Conservation (phyloP, 352 stramenopile species). For the Globisporangium recalcitrans region DNA sequence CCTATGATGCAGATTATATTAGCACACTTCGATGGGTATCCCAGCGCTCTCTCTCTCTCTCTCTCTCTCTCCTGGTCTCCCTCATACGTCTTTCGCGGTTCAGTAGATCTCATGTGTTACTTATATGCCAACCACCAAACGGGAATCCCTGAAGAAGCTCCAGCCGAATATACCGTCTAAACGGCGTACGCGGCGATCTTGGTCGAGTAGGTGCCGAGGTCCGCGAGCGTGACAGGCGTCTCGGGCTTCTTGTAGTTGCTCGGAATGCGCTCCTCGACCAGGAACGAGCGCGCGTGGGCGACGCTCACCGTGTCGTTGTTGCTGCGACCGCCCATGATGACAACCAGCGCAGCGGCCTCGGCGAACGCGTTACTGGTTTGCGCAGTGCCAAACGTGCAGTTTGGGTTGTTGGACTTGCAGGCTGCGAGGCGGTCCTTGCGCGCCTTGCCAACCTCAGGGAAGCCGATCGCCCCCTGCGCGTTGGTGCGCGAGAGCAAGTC, state of each 20-base stretch:
- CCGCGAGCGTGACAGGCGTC: slow-evolving; percentile 18
- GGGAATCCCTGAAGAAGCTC: no score
- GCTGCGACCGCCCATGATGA: slow-evolving; percentile 27
- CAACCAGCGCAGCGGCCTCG: slow-evolving; percentile 30
- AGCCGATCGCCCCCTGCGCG: slow-evolving; percentile 21
- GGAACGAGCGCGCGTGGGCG: slow-evolving; percentile 27
- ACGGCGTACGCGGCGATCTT: slow-evolving; percentile 21
- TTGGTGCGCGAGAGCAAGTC: slow-evolving; percentile 26
- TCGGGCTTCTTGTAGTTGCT: slow-evolving; percentile 23
- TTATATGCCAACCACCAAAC: no score
- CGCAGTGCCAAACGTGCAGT: slow-evolving; percentile 28
- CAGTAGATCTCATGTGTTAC: no score
- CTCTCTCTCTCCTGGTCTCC: no score
- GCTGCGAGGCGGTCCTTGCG: slow-evolving; percentile 30
- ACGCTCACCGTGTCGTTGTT: slow-evolving; percentile 28
- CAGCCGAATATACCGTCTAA: neutral
- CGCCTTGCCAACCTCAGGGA: slow-evolving; percentile 23
- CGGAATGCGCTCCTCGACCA: slow-evolving; percentile 32
- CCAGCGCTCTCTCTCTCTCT: no score
- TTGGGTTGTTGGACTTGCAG: slow-evolving; percentile 30
- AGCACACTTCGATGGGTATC: no score
- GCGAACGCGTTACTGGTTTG: slow-evolving; percentile 28
- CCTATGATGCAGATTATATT: no score
- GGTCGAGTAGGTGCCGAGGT: slow-evolving; percentile 19
- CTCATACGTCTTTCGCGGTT: no score